A percentile compares a stretch with the other conserved stretches of the same genome.
phyloP scores from a whole-genome alignment of 2,329 filamentous ascomycete species.

The Cladosporium oxysporum region DNA sequence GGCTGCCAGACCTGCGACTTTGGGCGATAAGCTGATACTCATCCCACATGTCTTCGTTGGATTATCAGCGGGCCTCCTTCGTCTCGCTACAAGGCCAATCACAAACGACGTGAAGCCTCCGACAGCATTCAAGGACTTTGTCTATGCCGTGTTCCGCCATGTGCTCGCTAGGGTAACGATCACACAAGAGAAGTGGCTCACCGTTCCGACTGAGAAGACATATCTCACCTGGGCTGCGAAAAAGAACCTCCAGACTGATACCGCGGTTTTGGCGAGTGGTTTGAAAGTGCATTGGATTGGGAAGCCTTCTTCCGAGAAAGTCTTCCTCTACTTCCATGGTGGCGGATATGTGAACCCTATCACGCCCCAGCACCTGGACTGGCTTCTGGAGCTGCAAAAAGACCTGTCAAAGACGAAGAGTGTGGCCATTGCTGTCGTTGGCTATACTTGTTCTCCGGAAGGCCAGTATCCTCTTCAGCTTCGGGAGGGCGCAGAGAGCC shows the following conservation, averaged over 20 bases:
- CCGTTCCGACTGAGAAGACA: conserved; percentile 34
- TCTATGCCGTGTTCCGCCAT: conserved; percentile 8
- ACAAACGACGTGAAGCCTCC: conserved; percentile 8
- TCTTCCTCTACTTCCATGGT: conserved; percentile 52
- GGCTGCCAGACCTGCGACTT: conserved; percentile 1
- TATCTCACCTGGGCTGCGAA: conserved; percentile 42
- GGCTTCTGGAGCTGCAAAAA: conserved; percentile 48
- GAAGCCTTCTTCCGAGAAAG: conserved; percentile 39
- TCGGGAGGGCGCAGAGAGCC: conserved; percentile 46
- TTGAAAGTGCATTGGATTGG: conserved; percentile 52
- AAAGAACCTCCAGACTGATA: conserved; percentile 41
- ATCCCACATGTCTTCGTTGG: conserved; percentile 8
- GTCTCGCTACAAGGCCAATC: conserved; percentile 11
- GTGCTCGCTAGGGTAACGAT: conserved; percentile 3
- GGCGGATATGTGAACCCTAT: conserved; percentile 59
- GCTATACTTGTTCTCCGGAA: conserved; percentile 59
- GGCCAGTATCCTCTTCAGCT: conserved; percentile 52
- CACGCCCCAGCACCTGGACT: conserved; percentile 50
- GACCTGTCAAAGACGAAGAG: conserved; percentile 40
- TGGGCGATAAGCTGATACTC: conserved; percentile 13
- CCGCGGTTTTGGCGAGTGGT: conserved; percentile 45
- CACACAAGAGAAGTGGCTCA: conserved; percentile 43
- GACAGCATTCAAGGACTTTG: conserved; percentile 11
- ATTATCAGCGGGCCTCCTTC: neutral
- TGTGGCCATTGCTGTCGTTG: conserved; percentile 54